These are phyloP conservation scores for Saccharomyces kudriavzevii DNA, from an alignment of 805 yeast species.

Conservation along the genomic window DNA sequence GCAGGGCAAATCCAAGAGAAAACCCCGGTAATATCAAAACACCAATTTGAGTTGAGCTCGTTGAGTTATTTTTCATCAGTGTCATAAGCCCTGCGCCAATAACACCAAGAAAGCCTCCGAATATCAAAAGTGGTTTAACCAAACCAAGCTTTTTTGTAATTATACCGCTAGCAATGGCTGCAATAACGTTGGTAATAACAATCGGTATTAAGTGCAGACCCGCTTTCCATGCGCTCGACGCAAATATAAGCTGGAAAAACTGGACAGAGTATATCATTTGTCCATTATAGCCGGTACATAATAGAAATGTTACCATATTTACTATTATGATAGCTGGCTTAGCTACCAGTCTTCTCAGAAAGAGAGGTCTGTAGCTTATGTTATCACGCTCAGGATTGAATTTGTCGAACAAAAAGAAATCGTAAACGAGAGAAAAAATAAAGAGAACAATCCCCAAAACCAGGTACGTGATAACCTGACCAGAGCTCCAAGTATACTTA, in stretches of 20 bases:
- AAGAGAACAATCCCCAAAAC: constrained; percentile 37
- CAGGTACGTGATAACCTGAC: constrained; percentile 35
- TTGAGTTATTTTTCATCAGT: constrained; percentile 27
- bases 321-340: constrained; percentile 12
- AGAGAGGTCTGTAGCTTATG: constrained; percentile 11
- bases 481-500: constrained; percentile 46
- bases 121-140: constrained; percentile 31
- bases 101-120: constrained; percentile 27
- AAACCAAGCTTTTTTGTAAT: constrained; percentile 28
- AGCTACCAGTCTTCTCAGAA: constrained; percentile 12
- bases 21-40: constrained; percentile 33
- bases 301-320: constrained; percentile 13
- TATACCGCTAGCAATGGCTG: constrained; percentile 24
- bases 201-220: constrained; percentile 17
- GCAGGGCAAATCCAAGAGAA: constrained; percentile 31
- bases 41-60: constrained; percentile 29
- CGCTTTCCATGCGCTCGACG: constrained; percentile 21
- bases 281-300: constrained; percentile 15
- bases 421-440: constrained; percentile 40
- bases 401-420: constrained; percentile 23
- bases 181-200: constrained; percentile 18
- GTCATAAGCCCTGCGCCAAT: constrained; percentile 32
- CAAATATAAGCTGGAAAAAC: constrained; percentile 21
- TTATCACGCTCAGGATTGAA: constrained; percentile 6
- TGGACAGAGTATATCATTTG: constrained; percentile 21